Evolutionary conservation across 176 grass and related monocot species (phyloP), one percentile per base, ranked within the genome.

Genomic region (Zoysia pacifica): DNA sequence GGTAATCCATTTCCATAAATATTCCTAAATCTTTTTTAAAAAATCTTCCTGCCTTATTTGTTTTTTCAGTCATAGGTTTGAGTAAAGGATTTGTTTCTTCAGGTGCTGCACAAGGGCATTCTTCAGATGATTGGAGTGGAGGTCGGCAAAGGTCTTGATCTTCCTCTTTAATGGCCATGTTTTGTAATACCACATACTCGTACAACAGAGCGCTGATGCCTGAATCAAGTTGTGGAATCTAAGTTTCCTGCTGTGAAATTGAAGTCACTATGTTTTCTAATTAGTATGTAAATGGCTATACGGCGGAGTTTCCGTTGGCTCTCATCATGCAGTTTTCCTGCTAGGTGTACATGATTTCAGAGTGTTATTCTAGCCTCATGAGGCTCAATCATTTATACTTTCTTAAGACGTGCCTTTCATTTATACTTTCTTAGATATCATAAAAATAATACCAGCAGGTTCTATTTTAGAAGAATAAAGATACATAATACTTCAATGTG

Each of bases 101-200:
- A 93, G 90, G 83, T 97, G 70, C 47, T 88, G 61, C 48, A 86
- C 76, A 93, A 88, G 81, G 88, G 93, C 2, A 28, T 93, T 48
- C 85, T 97, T 67, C 87, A 93, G 83, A 84, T 86, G 18, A 86
- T 88, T 86, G 88, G 90, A 73, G 77, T 97, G 36, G 90, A 90
- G 69, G 72, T 97, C 41, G 93, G 93, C 15, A 97, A 90, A 88
- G 90, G 93, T 9, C 93, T 97, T 14, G 68, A 97, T 55, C 48
- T 97, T 59, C 90, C 93, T 56, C 81, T 97, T 51, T 64, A 13
- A 39, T 9, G 81, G 16, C 16, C 36, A 38, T 52, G 14, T 72
- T 72, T 36, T 35, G 9, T 36, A 7, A 5, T 59, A 59, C 28
- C 9, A 11, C 5, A 62, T 28, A 28, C 28, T 28, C 28, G 28